Evolutionary conservation across 768 basidiomycete species (phyloP).

Genomic region (Rhizopogon roseolus): DNA sequence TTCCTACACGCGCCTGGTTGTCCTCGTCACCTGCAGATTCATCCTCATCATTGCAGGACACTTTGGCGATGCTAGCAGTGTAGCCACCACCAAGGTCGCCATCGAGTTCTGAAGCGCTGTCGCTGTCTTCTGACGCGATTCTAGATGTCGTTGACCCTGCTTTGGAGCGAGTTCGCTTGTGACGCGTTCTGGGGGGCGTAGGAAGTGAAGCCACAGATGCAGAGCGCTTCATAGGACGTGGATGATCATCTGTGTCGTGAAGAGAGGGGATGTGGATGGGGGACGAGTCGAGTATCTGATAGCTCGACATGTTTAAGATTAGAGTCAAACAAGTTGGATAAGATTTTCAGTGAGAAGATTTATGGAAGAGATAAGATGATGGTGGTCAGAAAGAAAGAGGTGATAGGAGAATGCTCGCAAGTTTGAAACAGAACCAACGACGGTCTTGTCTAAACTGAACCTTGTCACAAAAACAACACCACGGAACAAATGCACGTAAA

Average conservation of each 20-base stretch:
- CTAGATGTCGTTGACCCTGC: slow-evolving; percentile 43
- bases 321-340: background rate
- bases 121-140: slow-evolving; percentile 30
- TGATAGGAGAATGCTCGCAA: background rate
- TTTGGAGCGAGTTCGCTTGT: slow-evolving; percentile 41
- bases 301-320: slow-evolving; percentile 23
- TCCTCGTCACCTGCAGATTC: slow-evolving; percentile 15
- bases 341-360: background rate
- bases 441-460: background rate
- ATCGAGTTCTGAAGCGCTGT: slow-evolving; percentile 32
- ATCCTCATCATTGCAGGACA: slow-evolving; percentile 4
- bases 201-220: slow-evolving; percentile 62
- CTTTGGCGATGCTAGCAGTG: slow-evolving; percentile 8
- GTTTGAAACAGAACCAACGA: background rate
- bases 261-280: slow-evolving; percentile 9
- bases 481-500: background rate
- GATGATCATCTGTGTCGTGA: slow-evolving; percentile 9
- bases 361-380: slow-evolving; percentile 1
- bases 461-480: background rate
- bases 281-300: slow-evolving; percentile 30
- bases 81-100: slow-evolving; percentile 10
- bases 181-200: slow-evolving; percentile 58
- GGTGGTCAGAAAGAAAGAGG: slow-evolving; percentile 2
- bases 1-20: slow-evolving; percentile 13
- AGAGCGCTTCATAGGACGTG: slow-evolving; percentile 51